Percentiles rank a stretch among this genome's conserved stretches.
Conservation (phyloP, 2,329 filamentous ascomycete genomes). For the Proliferodiscus dingleyae region DNA sequence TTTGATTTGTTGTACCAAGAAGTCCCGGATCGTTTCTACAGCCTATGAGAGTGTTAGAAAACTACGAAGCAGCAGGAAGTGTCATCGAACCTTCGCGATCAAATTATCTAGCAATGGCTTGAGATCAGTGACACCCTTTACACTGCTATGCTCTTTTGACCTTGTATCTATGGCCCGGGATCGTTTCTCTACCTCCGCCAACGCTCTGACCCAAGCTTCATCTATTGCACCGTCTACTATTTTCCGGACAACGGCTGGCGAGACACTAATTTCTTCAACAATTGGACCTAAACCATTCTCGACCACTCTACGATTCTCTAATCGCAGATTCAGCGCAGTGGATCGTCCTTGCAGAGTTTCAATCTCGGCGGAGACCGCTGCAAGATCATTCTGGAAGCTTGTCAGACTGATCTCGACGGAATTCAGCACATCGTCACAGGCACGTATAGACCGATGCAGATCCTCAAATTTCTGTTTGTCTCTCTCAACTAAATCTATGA, state of each 20-base stretch:
- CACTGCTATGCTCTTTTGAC: constrained; percentile 52
- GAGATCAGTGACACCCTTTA: constrained; percentile 78
- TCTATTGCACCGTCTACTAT: constrained; percentile 88
- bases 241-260: constrained; percentile 75
- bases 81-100: constrained; percentile 61
- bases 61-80: background rate
- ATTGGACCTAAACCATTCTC: constrained; percentile 83
- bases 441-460: constrained; percentile 79
- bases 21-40: constrained; percentile 90
- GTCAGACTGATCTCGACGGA: constrained; percentile 91
- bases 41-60: constrained; percentile 47
- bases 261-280: constrained; percentile 86
- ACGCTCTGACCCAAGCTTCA: constrained; percentile 76
- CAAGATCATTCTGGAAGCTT: constrained; percentile 90
- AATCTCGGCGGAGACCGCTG: constrained; percentile 88
- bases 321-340: constrained; percentile 70
- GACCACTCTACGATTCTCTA: constrained; percentile 85
- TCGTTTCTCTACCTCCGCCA: constrained; percentile 79
- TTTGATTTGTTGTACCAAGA: constrained; percentile 91
- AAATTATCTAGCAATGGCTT: constrained; percentile 81
- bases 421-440: constrained; percentile 88
- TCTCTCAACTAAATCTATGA: constrained; percentile 55
- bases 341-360: constrained; percentile 89
- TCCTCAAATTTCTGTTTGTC: constrained; percentile 85
- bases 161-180: constrained; percentile 67